Percentiles rank a stretch among this genome's conserved stretches.
Evolutionary conservation across 257 asterid species (phyloP).

Genomic region (Penstemon davidsonii): DNA sequence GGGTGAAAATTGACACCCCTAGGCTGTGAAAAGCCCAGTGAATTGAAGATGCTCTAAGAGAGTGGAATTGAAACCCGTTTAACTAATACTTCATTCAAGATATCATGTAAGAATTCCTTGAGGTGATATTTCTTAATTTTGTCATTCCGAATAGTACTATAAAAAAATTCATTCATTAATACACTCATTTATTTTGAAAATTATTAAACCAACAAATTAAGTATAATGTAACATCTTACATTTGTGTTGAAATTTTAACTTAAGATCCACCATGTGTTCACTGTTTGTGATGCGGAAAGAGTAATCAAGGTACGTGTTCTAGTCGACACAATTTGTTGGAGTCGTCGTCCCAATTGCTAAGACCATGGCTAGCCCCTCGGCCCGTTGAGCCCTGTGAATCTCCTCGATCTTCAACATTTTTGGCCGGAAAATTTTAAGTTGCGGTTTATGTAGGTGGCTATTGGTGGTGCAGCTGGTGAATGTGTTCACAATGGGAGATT

Average conservation of each 20-base stretch:
- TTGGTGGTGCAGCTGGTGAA: not conserved
- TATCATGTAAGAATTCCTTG: no score
- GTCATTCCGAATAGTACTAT: no score
- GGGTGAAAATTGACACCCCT: no score
- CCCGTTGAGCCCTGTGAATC: not conserved
- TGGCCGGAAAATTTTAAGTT: not conserved
- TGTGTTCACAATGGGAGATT: not conserved
- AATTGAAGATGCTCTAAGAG: no score
- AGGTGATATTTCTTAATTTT: no score
- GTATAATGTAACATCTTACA: not conserved
- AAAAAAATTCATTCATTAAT: no score
- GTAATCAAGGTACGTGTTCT: conserved; percentile 2
- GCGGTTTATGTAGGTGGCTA: no score
- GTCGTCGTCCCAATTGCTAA: conserved; percentile 11
- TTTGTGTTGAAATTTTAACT: not conserved
- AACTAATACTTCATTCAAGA: no score
- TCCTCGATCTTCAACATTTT: conserved; percentile 2
- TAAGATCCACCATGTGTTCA: conserved; percentile 2
- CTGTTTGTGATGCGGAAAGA: conserved; percentile 6
- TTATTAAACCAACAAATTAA: no score
- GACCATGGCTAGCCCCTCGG: conserved; percentile 1
- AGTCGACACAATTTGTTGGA: conserved; percentile 1
- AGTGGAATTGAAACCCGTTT: no score
- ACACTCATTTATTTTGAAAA: no score
- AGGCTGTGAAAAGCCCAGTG: no score